phyloP scores from a whole-genome alignment of 1,284 basidiomycete species.

The Marasmius fiardii region DNA sequence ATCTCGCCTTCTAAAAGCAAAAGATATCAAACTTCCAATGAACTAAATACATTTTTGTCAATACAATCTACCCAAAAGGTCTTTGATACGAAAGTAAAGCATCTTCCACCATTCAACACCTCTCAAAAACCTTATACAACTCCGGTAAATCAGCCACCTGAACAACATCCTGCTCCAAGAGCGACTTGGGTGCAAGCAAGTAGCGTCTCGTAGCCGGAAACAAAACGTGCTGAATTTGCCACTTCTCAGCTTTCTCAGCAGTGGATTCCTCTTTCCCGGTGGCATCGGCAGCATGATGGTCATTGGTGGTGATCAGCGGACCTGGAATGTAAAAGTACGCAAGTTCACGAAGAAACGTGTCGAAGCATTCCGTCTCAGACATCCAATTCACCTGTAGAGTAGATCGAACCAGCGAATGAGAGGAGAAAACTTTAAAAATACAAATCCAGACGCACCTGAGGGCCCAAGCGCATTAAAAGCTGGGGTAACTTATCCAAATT shows the following conservation, averaged over 20 bases:
- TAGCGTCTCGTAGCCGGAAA: slow-evolving; percentile 83
- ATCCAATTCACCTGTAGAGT: slow-evolving; percentile 79
- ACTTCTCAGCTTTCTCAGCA: slow-evolving; percentile 58
- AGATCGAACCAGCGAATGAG: background rate
- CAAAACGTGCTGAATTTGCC: slow-evolving; percentile 86
- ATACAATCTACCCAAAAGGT: too few relatives aligned
- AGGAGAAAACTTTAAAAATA: background rate
- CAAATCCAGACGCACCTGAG: slow-evolving; percentile 51
- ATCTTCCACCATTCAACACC: slow-evolving; percentile 73
- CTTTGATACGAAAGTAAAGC: too few relatives aligned
- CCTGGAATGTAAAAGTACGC: slow-evolving; percentile 87
- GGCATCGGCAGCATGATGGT: slow-evolving; percentile 13
- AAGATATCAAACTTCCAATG: too few relatives aligned
- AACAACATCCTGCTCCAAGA: slow-evolving; percentile 75
- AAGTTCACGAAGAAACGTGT: slow-evolving; percentile 82
- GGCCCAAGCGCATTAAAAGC: slow-evolving; percentile 83
- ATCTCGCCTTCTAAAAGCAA: too few relatives aligned
- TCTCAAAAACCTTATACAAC: slow-evolving; percentile 87
- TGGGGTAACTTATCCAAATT: slow-evolving; percentile 84
- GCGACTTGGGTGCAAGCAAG: slow-evolving; percentile 62
- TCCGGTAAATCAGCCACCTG: slow-evolving; percentile 87
- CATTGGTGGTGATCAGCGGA: slow-evolving; percentile 27
- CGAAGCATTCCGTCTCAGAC: slow-evolving; percentile 84
- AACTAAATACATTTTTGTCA: too few relatives aligned
- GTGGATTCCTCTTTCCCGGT: slow-evolving; percentile 31